A percentile compares a stretch with the other conserved stretches of the same genome.
phyloP scores from a whole-genome alignment of 352 stramenopile species.

The Phytopythium chamaehyphon region DNA sequence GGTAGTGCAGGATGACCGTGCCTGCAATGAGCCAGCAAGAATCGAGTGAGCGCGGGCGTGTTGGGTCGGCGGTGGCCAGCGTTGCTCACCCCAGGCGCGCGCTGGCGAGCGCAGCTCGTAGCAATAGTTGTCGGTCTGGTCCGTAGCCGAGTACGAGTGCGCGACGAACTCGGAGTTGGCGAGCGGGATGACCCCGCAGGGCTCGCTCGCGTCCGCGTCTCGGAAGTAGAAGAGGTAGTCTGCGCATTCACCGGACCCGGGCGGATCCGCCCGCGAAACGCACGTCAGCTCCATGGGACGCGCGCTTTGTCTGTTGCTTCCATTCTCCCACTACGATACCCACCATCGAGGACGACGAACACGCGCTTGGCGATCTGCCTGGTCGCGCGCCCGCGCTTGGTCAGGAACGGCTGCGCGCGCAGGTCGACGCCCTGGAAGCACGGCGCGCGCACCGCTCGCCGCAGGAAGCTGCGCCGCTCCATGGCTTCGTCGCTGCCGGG shows the following conservation, averaged over 20 bases:
- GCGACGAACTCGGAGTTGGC: slow-evolving; percentile 62
- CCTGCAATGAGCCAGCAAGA: slow-evolving; percentile 13
- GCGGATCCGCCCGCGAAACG: too few species aligned
- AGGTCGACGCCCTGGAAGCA: slow-evolving; percentile 69
- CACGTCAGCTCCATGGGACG: background rate
- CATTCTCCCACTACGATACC: too few species aligned
- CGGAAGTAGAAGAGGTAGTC: slow-evolving; percentile 84
- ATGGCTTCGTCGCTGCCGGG: too few species aligned
- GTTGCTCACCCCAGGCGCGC: slow-evolving; percentile 45
- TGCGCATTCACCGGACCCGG: slow-evolving; percentile 12
- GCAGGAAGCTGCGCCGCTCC: slow-evolving; percentile 7
- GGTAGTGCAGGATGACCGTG: slow-evolving; percentile 75
- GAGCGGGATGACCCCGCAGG: slow-evolving; percentile 59
- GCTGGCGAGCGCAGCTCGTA: slow-evolving; percentile 62
- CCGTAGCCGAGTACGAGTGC: slow-evolving; percentile 68
- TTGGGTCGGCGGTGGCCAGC: too few species aligned
- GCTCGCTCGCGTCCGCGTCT: slow-evolving; percentile 33
- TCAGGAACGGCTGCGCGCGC: slow-evolving; percentile 58
- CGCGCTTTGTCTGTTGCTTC: too few species aligned
- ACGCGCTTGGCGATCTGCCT: slow-evolving; percentile 64
- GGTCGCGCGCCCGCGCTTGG: slow-evolving; percentile 66
- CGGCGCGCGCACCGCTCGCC: slow-evolving; percentile 1
- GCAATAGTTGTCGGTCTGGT: slow-evolving; percentile 63
- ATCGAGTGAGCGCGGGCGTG: background rate
- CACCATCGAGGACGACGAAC: slow-evolving; percentile 78